phyloP scores from a whole-genome alignment of 2,329 filamentous ascomycete species.

The Ceratocystiopsis sp. region DNA sequence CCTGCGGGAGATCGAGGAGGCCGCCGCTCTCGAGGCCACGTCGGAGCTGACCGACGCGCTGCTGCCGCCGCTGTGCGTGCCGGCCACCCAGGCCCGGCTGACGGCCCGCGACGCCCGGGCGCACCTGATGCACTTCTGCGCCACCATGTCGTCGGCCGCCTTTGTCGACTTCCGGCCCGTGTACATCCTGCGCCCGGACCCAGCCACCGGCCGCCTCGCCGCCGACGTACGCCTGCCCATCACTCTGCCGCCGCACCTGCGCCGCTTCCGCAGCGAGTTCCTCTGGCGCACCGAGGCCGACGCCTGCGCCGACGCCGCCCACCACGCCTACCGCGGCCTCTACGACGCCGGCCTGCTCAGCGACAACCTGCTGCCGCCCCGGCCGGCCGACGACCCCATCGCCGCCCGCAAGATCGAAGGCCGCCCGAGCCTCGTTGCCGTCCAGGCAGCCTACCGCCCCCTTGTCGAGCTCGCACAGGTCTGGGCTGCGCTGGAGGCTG shows the following conservation, averaged over 20 bases:
- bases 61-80: slow-evolving; percentile 8
- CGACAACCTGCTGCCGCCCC: slow-evolving; percentile 56
- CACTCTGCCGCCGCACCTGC: slow-evolving; percentile 45
- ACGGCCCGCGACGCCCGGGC: slow-evolving; percentile 55
- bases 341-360: slow-evolving; percentile 58
- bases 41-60: slow-evolving; percentile 19
- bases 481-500: slow-evolving; percentile 19
- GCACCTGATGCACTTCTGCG: slow-evolving; percentile 76
- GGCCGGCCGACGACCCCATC: slow-evolving; percentile 1
- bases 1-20: slow-evolving; percentile 27
- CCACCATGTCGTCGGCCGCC: slow-evolving; percentile 34
- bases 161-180: slow-evolving; percentile 51
- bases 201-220: slow-evolving; percentile 18
- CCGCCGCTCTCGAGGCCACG: slow-evolving; percentile 29
- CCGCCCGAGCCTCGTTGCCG: slow-evolving; percentile 18
- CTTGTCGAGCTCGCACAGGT: slow-evolving; percentile 26
- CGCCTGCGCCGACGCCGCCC: slow-evolving; percentile 67
- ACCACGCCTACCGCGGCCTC: slow-evolving; percentile 58
- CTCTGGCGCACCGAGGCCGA: slow-evolving; percentile 56
- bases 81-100: slow-evolving; percentile 41
- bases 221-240: slow-evolving; percentile 56
- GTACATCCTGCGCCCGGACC: slow-evolving; percentile 37
- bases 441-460: slow-evolving; percentile 25
- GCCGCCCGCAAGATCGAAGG: slow-evolving; percentile 19
- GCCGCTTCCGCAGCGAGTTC: slow-evolving; percentile 30